A percentile compares a stretch with the other conserved stretches of the same genome.
phyloP scores from a whole-genome alignment of 176 grass and related monocot genomes.

The Paspalum vaginatum region DNA sequence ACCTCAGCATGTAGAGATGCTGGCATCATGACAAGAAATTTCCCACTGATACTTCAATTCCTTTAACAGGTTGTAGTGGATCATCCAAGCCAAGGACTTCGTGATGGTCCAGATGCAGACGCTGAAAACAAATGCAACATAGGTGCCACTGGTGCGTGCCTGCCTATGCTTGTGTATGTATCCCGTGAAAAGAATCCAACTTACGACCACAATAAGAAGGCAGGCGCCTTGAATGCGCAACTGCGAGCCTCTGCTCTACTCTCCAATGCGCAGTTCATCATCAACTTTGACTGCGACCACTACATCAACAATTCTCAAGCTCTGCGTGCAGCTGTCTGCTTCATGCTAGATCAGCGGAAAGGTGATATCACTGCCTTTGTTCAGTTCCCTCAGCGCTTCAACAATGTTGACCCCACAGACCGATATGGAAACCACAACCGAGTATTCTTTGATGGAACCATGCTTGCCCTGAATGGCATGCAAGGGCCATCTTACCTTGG shows the following conservation, averaged over 20 bases:
- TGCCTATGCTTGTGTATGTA: constrained; percentile 32
- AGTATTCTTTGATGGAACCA: constrained; percentile 81
- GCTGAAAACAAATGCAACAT: not conserved
- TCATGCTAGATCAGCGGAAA: constrained; percentile 50
- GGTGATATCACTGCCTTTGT: constrained; percentile 73
- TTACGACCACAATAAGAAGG: constrained; percentile 33
- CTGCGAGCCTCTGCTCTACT: constrained; percentile 36
- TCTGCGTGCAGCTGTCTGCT: constrained; percentile 23
- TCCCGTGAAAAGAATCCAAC: constrained; percentile 32
- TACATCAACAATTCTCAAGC: constrained; percentile 53
- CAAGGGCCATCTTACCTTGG: constrained; percentile 47
- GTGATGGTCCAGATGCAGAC: not conserved
- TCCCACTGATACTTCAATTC: not conserved
- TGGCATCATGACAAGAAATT: not conserved
- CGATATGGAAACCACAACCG: constrained; percentile 85
- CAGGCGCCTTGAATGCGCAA: constrained; percentile 40
- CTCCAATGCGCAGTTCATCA: constrained; percentile 40
- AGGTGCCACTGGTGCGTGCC: not conserved
- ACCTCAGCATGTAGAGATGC: too few relatives aligned
- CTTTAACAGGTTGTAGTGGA: constrained; percentile 16
- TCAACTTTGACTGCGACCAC: constrained; percentile 59
- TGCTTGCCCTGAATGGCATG: constrained; percentile 75
- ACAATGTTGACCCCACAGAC: constrained; percentile 79
- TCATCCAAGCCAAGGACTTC: not conserved
- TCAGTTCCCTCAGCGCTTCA: constrained; percentile 87